Base-by-base conservation (phyloP, 805 yeast genomes). In the Starmerella ratchasimensis region DNA sequence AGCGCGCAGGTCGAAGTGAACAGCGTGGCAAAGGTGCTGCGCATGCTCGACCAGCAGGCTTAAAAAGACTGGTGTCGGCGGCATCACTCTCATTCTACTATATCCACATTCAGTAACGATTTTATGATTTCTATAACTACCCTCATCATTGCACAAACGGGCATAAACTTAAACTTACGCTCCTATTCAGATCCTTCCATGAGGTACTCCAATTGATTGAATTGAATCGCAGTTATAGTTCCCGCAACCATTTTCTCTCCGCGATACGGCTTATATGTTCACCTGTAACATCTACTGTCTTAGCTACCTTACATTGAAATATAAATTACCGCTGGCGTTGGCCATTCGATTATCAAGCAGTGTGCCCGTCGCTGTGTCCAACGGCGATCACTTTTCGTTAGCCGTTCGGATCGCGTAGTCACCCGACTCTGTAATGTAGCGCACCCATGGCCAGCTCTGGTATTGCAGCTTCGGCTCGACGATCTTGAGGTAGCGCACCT, bases 371-470 rank as follows among this genome's bases (percentile, higher is more conserved):
- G n/a, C n/a, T n/a, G n/a, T n/a, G n/a, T n/a, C n/a, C n/a, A n/a
- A n/a, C n/a, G n/a, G n/a, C n/a, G n/a, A 10, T 18, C 13, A 29
- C 23, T 29, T 29, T 5, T 29, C 41, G 34, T 29, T 36, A 3
- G 43, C 22, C 31, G 39, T 33, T 10, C 51, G 46, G 31, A 83
- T 76, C 8, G 86, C 76, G 54, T 82, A 82, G 54, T 82, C 90
- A 15, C 93, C 90, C 49, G 90, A 79, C 53, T 77, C 81, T 3
- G 98, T 90, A 41, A 90, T 81, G 55, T 90, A 90, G 46, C 98
- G 69, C 8, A 90, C 98, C 93, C 96, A 90, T 1, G 98, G 98
- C 55, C 83, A 81, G 47, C 90, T 77, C 56, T 83, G 93, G 58
- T 90, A 90, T 57, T 84, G 90, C 54, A 90, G 61, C 56, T 80